These are phyloP conservation scores for Amanita pallidorosea DNA, from an alignment of 768 basidiomycete species.

Conservation along the genomic window DNA sequence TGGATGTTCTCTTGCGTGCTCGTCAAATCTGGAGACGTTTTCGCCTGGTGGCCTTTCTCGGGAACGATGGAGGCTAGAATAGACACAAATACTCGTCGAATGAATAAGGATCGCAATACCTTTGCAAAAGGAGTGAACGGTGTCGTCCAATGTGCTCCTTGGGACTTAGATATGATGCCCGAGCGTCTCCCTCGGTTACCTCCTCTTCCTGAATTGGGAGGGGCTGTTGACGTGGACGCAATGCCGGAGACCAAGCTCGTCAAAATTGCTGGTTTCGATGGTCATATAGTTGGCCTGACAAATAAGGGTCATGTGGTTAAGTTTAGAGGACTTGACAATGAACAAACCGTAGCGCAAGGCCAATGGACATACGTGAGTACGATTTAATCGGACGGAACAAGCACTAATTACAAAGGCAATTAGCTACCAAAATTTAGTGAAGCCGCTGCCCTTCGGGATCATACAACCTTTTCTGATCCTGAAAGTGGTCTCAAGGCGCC, in stretches of 20 bases:
- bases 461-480: constrained; percentile 30
- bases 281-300: constrained; percentile 69
- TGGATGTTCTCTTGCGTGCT: constrained; percentile 74
- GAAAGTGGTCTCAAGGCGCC: constrained; percentile 22
- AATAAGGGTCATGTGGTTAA: constrained; percentile 70
- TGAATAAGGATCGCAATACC: constrained; percentile 33
- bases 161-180: constrained; percentile 47
- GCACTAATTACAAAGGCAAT: neutral
- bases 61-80: constrained; percentile 30
- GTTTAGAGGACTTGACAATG: constrained; percentile 35
- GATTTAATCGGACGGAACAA: neutral
- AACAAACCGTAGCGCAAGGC: constrained; percentile 25
- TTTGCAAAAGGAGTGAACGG: constrained; percentile 23
- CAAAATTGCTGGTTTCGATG: constrained; percentile 73
- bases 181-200: constrained; percentile 50
- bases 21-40: constrained; percentile 58
- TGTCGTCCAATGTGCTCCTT: constrained; percentile 49
- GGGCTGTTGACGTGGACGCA: constrained; percentile 16
- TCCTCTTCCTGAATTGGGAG: constrained; percentile 38
- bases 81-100: constrained; percentile 25
- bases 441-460: constrained; percentile 33
- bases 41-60: constrained; percentile 63
- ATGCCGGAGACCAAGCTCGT: constrained; percentile 39
- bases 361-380: constrained; percentile 64
- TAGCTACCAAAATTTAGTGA: constrained; percentile 74